phyloP scores from a whole-genome alignment of 768 basidiomycete species.

The Podaxis carcinomalis region DNA sequence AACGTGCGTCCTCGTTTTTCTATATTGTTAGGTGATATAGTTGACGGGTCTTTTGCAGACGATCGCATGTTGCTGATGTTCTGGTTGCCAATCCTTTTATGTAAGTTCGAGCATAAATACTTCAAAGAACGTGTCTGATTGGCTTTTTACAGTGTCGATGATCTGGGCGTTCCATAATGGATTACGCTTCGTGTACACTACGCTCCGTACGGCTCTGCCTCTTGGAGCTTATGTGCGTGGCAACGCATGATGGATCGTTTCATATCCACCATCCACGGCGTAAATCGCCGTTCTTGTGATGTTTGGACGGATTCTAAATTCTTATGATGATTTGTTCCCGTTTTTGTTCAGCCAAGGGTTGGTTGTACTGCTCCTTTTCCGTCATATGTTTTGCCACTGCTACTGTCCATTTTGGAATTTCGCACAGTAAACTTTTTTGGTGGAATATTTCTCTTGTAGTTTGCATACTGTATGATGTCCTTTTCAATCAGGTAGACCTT shows the following conservation, averaged over 20 bases:
- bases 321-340: not conserved
- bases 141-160: slow-evolving; percentile 43
- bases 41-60: slow-evolving; percentile 36
- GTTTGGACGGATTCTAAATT: not conserved
- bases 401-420: not conserved
- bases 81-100: slow-evolving; percentile 80
- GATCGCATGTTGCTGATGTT: slow-evolving; percentile 83
- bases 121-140: not conserved
- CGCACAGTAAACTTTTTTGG: not conserved
- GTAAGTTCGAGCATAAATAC: slow-evolving; percentile 40
- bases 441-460: not conserved
- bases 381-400: not conserved
- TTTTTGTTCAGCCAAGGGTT: not conserved
- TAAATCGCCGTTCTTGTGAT: slow-evolving; percentile 9
- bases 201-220: slow-evolving; percentile 44
- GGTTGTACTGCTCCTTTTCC: not conserved
- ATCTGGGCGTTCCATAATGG: slow-evolving; percentile 58
- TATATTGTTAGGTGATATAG: not conserved
- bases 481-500: not conserved
- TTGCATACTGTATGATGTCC: not conserved
- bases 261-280: not conserved
- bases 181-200: slow-evolving; percentile 46
- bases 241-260: slow-evolving; percentile 22
- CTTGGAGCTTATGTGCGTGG: slow-evolving; percentile 37
- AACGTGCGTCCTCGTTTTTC: slow-evolving; percentile 47